phyloP scores from a whole-genome alignment of 2,329 filamentous ascomycete genomes.

The Xylariomycetidae sp. region DNA sequence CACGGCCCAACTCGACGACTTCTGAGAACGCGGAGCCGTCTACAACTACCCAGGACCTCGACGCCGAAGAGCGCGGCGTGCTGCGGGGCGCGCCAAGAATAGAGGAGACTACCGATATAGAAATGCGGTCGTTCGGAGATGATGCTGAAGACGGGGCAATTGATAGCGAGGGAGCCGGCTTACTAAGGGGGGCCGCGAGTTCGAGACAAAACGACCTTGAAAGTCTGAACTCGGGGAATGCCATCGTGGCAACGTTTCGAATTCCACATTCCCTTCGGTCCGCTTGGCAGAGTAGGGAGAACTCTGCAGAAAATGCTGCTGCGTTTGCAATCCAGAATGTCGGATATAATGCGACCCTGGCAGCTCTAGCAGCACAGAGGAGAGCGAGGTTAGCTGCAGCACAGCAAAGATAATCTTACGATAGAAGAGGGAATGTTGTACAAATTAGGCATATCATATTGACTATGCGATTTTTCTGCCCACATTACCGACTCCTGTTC shows the following conservation, averaged over 20 bases:
- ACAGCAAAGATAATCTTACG: slow-evolving; percentile 17
- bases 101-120: slow-evolving; percentile 40
- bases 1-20: slow-evolving; percentile 12
- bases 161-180: slow-evolving; percentile 17
- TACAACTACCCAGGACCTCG: slow-evolving; percentile 41
- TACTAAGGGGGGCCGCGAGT: too few species aligned
- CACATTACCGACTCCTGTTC: slow-evolving; percentile 88
- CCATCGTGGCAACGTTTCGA: slow-evolving; percentile 49
- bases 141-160: slow-evolving; percentile 9
- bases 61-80: slow-evolving; percentile 53
- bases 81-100: slow-evolving; percentile 31
- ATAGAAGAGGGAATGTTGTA: slow-evolving; percentile 15
- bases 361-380: slow-evolving; percentile 45
- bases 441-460: slow-evolving; percentile 22
- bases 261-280: slow-evolving; percentile 44
- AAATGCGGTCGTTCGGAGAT: slow-evolving; percentile 35
- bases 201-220: too few species aligned
- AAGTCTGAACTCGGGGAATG: slow-evolving; percentile 51
- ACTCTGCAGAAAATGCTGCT: slow-evolving; percentile 36
- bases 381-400: slow-evolving; percentile 29
- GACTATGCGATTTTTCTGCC: slow-evolving; percentile 74
- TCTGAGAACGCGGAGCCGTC: slow-evolving; percentile 19
- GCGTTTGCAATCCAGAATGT: slow-evolving; percentile 50
- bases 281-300: slow-evolving; percentile 38
- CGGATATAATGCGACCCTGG: slow-evolving; percentile 49